Evolutionary conservation across 1,139 yeast genomes (phyloP).

Genomic region (Lodderomyces elongisporus): DNA sequence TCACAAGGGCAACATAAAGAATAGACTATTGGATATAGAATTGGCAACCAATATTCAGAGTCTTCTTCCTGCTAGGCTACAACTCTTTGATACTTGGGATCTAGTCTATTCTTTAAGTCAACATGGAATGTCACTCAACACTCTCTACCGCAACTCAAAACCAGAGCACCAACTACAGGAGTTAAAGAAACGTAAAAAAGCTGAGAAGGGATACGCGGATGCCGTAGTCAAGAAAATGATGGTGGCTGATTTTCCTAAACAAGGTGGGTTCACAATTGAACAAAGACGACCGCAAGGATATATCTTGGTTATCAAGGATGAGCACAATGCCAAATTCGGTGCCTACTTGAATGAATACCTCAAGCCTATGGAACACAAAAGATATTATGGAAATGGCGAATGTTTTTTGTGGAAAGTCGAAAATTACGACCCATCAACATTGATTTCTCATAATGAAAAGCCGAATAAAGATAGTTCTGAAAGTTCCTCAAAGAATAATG

Average conservation of each 20-base stretch:
- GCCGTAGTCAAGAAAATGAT: slow-evolving; percentile 29
- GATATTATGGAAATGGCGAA: slow-evolving; percentile 92
- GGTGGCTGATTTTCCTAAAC: slow-evolving; percentile 14
- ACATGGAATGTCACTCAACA: slow-evolving; percentile 82
- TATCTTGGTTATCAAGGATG: slow-evolving; percentile 63
- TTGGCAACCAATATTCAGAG: slow-evolving; percentile 71
- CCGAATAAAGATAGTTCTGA: background rate
- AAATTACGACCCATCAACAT: slow-evolving; percentile 19
- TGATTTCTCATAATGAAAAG: slow-evolving; percentile 5
- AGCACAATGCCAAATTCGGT: slow-evolving; percentile 66
- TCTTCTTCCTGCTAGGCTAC: slow-evolving; percentile 72
- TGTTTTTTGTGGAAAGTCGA: slow-evolving; percentile 85
- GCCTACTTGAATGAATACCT: slow-evolving; percentile 75
- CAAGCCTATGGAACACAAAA: slow-evolving; percentile 61
- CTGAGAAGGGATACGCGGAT: slow-evolving; percentile 36
- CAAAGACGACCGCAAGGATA: slow-evolving; percentile 56
- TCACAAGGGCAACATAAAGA: slow-evolving; percentile 51
- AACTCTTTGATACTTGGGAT: slow-evolving; percentile 72
- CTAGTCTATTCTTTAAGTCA: slow-evolving; percentile 80
- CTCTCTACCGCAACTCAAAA: slow-evolving; percentile 51
- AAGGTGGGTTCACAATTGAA: slow-evolving; percentile 9
- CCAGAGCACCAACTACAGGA: slow-evolving; percentile 28
- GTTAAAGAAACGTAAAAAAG: slow-evolving; percentile 14
- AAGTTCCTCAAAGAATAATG: slow-evolving; percentile 2
- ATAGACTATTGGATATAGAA: slow-evolving; percentile 50